These are phyloP conservation scores for Chlorella sorokiniana DNA, from an alignment of 139 green algal species.

Conservation along the genomic window DNA sequence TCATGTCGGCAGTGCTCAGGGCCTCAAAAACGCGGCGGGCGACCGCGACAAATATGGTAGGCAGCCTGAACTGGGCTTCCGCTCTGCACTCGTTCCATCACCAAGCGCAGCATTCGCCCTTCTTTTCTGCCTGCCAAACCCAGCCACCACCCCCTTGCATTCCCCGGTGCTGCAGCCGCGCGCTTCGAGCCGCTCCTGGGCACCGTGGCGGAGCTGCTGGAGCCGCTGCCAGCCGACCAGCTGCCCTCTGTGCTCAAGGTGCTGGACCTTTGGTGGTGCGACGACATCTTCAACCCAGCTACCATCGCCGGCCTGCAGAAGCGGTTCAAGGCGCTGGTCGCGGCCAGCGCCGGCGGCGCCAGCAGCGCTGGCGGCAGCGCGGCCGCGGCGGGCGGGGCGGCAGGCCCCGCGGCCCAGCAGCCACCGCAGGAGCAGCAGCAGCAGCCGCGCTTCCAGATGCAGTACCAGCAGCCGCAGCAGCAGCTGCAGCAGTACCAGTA, in stretches of 20 bases:
- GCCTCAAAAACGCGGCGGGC: conserved; percentile 7
- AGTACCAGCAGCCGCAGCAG: background rate
- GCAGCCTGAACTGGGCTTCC: background rate
- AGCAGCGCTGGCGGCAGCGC: background rate
- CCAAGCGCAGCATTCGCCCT: background rate
- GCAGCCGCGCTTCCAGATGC: no score
- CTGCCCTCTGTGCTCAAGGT: conserved; percentile 20
- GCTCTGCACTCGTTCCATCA: background rate
- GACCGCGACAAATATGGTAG: conserved; percentile 25
- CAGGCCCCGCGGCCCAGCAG: background rate
- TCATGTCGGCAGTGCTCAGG: conserved; percentile 44
- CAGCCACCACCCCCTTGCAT: background rate
- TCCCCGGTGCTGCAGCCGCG: conserved; percentile 4
- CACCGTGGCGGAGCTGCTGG: conserved; percentile 16
- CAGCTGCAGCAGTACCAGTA: background rate
- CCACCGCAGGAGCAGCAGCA: background rate
- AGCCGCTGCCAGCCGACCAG: conserved; percentile 1
- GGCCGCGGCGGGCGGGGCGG: background rate
- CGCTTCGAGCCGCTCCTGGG: conserved; percentile 16
- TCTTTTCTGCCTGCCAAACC: background rate
- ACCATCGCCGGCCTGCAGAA: background rate
- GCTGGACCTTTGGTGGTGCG: conserved; percentile 25
- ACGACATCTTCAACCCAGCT: conserved; percentile 19
- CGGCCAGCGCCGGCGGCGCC: background rate
- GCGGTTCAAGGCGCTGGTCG: conserved; percentile 3